Base-by-base conservation (phyloP, 2,329 filamentous ascomycete genomes). In the Aschersonia sp. region DNA sequence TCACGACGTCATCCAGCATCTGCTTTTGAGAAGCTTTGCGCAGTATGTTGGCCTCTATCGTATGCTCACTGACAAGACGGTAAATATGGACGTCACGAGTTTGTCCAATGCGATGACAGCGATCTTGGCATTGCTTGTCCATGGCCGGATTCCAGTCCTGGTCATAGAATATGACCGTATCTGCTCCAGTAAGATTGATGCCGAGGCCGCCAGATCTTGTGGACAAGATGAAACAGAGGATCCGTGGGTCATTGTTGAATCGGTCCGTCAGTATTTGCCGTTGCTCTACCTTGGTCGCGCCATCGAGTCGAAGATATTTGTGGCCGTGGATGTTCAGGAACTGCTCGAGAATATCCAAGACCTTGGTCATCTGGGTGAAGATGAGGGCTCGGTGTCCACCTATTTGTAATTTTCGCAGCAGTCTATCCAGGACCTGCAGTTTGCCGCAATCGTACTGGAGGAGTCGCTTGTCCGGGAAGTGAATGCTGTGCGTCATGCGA, bases 71-170 rank as follows among this genome's bases (percentile, higher is more conserved):
- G 7, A 94, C 81, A 22, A 97, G 81, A 2, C 90, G 87, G 67
- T 97, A 98, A 50, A 98, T 97, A 63, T 97, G 90, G 32, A 98
- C 92, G 61, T 98, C 92, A 32, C 92, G 83, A 1, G 92, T 97
- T 64, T 98, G 92, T 2, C 92, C 92, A 55, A 98, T 98, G 54
- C 92, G 87, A 67, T 98, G 92, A 58, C 87, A 94, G 57, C 92
- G 80, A 62, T 98, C 94, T 66, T 98, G 94, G 58, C 92, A 98
- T 65, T 98, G 92, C 65, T 95, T 95, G 69, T 98, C 92, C 92
- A 98, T 98, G 46, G 94, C 92, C 0, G 92, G 92, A 58, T 98
- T 98, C 94, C 94, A 98, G 62, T 98, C 92, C 50, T 97, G 81
- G 59, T 98, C 92, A 66, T 97, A 98, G 65, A 98, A 98, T 54